These are phyloP conservation scores for Ramaria sp. DNA, from an alignment of 768 basidiomycete species.

Conservation along the genomic window DNA sequence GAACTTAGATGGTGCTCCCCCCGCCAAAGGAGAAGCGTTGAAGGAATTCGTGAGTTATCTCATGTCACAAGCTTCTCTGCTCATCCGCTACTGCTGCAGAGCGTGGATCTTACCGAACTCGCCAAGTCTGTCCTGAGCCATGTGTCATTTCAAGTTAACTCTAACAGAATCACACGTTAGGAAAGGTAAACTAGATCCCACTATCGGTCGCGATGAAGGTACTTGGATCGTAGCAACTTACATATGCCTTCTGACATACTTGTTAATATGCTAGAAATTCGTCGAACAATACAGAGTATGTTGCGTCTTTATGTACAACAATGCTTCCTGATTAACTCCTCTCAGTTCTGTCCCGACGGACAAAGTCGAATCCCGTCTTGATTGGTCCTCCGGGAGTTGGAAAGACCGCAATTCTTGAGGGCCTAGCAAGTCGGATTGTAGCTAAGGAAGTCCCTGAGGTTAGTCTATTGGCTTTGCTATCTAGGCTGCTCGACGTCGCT, in stretches of 20 bases:
- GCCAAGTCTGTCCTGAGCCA: slow-evolving; percentile 25
- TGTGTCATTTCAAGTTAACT: not conserved
- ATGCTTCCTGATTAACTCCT: not conserved
- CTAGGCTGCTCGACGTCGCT: not conserved
- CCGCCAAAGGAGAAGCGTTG: slow-evolving; percentile 77
- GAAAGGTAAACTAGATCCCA: slow-evolving; percentile 79
- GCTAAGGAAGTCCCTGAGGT: slow-evolving; percentile 89
- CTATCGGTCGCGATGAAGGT: slow-evolving; percentile 84
- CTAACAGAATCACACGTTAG: not conserved
- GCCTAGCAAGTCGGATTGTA: slow-evolving; percentile 77
- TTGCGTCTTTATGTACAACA: not conserved
- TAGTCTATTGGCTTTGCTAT: slow-evolving; percentile 8
- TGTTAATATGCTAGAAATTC: slow-evolving; percentile 49
- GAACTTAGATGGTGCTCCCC: slow-evolving; percentile 41
- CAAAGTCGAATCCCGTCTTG: slow-evolving; percentile 88
- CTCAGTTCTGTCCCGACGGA: slow-evolving; percentile 72
- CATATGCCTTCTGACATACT: not conserved
- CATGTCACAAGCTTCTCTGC: not conserved
- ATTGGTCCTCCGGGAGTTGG: slow-evolving; percentile 86
- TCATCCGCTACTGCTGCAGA: slow-evolving; percentile 29
- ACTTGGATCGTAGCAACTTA: slow-evolving; percentile 9
- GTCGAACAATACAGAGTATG: slow-evolving; percentile 75
- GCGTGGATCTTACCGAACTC: slow-evolving; percentile 74
- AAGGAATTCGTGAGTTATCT: slow-evolving; percentile 62
- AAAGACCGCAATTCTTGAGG: slow-evolving; percentile 88